These are phyloP conservation scores for Sugiyamaella americana DNA, from an alignment of 805 yeast genomes.

Conservation along the genomic window DNA sequence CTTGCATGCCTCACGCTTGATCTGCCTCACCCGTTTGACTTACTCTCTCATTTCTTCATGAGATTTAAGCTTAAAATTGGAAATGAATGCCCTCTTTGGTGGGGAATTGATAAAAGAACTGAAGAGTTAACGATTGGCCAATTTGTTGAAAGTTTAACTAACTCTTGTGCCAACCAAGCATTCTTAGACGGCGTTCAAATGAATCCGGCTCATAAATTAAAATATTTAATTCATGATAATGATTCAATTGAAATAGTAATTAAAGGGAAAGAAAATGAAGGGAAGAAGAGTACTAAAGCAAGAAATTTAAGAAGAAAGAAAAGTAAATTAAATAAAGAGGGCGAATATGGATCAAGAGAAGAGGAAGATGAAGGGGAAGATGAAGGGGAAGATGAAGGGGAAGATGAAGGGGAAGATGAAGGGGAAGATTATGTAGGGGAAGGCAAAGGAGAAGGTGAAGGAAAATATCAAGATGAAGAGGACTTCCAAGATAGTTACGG, in stretches of 20 bases:
- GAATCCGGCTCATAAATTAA: not conserved
- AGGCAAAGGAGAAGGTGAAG: slow-evolving; percentile 7
- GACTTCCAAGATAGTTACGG: not conserved
- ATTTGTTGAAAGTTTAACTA: slow-evolving; percentile 1
- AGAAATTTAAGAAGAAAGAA: slow-evolving; percentile 8
- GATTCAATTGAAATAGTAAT: slow-evolving; percentile 3
- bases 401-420: too few species aligned
- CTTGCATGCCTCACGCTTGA: too few species aligned
- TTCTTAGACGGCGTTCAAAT: slow-evolving; percentile 8
- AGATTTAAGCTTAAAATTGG: slow-evolving; percentile 4
- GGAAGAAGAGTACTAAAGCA: slow-evolving; percentile 5
- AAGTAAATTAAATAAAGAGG: not conserved
- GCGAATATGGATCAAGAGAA: not conserved
- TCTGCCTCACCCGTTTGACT: too few species aligned
- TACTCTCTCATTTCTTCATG: too few species aligned
- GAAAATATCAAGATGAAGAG: not conserved
- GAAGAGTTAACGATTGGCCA: not conserved
- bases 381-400: too few species aligned
- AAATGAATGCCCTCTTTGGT: not conserved
- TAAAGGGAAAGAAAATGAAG: slow-evolving; percentile 9
- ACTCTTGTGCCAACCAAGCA: slow-evolving; percentile 1
- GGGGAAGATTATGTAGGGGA: too few species aligned
- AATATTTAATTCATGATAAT: slow-evolving; percentile 5
- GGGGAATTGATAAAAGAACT: not conserved
- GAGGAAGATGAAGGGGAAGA: too few species aligned